phyloP scores from a whole-genome alignment of 73 alveolate species.

The Breviolum minutum region DNA sequence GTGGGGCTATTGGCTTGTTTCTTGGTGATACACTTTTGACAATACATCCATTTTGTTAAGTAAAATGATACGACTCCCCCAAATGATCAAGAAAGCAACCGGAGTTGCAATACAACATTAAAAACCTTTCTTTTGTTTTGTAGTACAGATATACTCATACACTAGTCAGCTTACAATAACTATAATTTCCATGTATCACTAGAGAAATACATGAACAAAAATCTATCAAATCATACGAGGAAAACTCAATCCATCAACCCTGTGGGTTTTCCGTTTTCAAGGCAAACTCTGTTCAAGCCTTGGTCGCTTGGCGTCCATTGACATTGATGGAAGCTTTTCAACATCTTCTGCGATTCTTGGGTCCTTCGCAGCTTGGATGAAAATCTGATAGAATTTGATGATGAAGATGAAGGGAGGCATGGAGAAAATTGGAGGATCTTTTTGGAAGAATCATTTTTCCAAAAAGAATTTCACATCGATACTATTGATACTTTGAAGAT shows the following conservation, averaged over 20 bases:
- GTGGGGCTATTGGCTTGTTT: constrained; percentile 70
- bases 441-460: too few relatives aligned
- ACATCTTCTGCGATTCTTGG: constrained; percentile 57
- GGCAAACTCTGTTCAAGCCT: constrained; percentile 72
- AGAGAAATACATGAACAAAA: background rate
- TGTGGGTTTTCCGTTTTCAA: background rate
- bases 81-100: background rate
- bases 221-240: background rate
- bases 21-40: background rate
- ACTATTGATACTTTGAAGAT: too few relatives aligned
- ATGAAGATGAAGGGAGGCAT: background rate
- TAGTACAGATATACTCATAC: too few relatives aligned
- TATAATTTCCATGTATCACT: too few relatives aligned
- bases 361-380: background rate
- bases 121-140: background rate
- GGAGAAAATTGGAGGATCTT: background rate
- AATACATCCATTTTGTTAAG: background rate
- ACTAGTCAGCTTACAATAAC: too few relatives aligned
- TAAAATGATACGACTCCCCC: background rate
- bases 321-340: constrained; percentile 1
- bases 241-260: background rate
- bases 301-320: constrained; percentile 27
- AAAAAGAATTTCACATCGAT: too few relatives aligned
- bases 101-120: background rate
- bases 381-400: background rate